phyloP scores from a whole-genome alignment of 164 flowering plant genomes.

The Annona cherimola region DNA sequence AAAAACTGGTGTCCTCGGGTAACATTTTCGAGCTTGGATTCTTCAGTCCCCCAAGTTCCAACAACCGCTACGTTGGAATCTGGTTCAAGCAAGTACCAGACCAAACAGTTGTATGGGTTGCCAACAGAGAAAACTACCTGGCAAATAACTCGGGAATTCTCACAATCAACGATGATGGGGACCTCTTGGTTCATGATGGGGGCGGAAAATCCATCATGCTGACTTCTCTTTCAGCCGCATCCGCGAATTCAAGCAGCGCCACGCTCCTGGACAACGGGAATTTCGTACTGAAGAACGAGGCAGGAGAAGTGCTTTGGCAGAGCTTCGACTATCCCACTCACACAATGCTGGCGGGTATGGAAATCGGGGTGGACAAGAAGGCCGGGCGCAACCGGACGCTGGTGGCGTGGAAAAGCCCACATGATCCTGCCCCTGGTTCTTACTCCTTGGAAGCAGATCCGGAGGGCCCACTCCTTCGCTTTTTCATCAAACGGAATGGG shows the following conservation, averaged over 20 bases:
- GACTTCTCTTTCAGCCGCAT: background rate
- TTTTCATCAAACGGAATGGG: background rate
- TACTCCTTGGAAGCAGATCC: constrained; percentile 12
- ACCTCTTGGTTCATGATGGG: background rate
- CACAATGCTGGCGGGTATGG: constrained; percentile 23
- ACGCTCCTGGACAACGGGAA: constrained; percentile 23
- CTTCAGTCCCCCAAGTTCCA: constrained; percentile 8
- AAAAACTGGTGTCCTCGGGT: constrained; percentile 5
- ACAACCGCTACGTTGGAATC: constrained; percentile 6
- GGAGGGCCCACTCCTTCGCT: background rate
- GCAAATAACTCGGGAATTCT: background rate
- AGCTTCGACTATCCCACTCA: constrained; percentile 35
- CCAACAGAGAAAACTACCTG: constrained; percentile 4
- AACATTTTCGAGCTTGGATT: constrained; percentile 6
- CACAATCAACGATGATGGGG: background rate
- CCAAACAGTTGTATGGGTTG: constrained; percentile 5
- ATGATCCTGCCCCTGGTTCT: constrained; percentile 28
- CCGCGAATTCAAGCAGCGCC: background rate
- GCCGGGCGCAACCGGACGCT: constrained; percentile 1
- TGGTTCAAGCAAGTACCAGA: constrained; percentile 4
- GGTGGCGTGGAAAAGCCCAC: constrained; percentile 25
- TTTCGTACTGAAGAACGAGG: background rate
- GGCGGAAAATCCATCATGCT: background rate
- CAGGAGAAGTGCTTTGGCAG: constrained; percentile 18
- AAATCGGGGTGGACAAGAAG: constrained; percentile 8